Base-by-base conservation (phyloP, 441 rosid genomes). In the Brassica balearica region DNA sequence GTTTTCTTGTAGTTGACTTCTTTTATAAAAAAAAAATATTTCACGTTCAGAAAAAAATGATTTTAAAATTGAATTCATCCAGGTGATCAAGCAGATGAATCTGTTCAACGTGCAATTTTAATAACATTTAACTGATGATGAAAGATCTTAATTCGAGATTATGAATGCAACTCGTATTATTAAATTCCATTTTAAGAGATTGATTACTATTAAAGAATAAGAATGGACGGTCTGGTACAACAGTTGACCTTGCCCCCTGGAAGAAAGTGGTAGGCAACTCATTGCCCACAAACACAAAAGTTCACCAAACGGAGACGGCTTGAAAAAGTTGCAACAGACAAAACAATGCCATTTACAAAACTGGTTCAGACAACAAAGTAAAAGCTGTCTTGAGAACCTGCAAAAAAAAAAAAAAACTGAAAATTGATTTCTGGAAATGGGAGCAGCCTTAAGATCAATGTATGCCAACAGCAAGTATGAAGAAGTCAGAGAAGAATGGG, bases 401-500 rank as follows among this genome's bases (percentile, higher is more conserved):
- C 14, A 64, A 63, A 38, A 41, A 6, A 29, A 19, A 25, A 69
- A 62, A 27, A 15, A 32, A 20, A 27, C 81, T 56, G 12, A 4
- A 11, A 58, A 58, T 3, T 58, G 6, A 20, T 25, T 25, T n/a
- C 9, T 25, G 8, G 55, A 22, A 62, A 80, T 80, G 82, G 82
- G 82, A 70, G 82, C 19, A 69, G 82, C 82, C 43, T 69, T 80
- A 20, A 80, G 82, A 69, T 74, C 82, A 66, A 75, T 82, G 20
- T n/a, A 78, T 34, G 70, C 68, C 55, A 80, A 71, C 51, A 46
- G 63, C 73, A 85, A 73, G 76, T 85, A 81, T 6, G 86, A 75
- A 74, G 91, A 89, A 70, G 68, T 86, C 23, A 46, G 69, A 0
- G 96, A 89, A 78, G 91, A 86, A 53, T 89, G 89, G 82, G 92